Percentiles rank a stretch among this genome's conserved stretches.
Conservation (phyloP, 768 basidiomycete species). For the Naganishia friedmannii region DNA sequence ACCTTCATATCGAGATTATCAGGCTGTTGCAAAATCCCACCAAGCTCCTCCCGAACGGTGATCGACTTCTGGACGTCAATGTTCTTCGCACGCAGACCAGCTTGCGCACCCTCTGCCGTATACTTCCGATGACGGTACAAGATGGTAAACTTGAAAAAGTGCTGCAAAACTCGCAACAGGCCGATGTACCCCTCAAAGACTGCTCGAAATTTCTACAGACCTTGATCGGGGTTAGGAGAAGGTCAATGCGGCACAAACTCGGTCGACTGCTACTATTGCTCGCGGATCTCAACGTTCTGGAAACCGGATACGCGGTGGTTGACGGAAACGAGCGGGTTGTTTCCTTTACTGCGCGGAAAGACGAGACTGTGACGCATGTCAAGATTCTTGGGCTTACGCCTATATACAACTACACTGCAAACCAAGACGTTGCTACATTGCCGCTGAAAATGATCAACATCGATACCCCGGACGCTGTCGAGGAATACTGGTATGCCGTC, state of each 20-base stretch:
- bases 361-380: background rate
- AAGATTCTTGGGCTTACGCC: background rate
- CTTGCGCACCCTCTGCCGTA: slow-evolving; percentile 12
- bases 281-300: slow-evolving; percentile 8
- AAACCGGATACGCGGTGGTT: background rate
- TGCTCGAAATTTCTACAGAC: background rate
- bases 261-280: slow-evolving; percentile 8
- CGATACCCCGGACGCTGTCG: background rate
- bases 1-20: slow-evolving; percentile 23
- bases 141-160: slow-evolving; percentile 2
- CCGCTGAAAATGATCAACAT: background rate
- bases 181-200: background rate
- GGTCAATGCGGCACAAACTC: slow-evolving; percentile 15
- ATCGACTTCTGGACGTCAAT: background rate
- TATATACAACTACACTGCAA: slow-evolving; percentile 19
- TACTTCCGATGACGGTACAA: slow-evolving; percentile 19
- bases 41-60: background rate
- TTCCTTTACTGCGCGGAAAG: background rate
- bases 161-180: background rate
- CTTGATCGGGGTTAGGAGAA: background rate
- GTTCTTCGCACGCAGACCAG: background rate
- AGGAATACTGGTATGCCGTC: slow-evolving; percentile 27
- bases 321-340: background rate
- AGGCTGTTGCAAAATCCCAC: background rate
- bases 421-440: background rate